Percentiles rank a stretch among this genome's conserved stretches.
phyloP scores from a whole-genome alignment of 306 rosid species.

The Dicorynia guianensis region DNA sequence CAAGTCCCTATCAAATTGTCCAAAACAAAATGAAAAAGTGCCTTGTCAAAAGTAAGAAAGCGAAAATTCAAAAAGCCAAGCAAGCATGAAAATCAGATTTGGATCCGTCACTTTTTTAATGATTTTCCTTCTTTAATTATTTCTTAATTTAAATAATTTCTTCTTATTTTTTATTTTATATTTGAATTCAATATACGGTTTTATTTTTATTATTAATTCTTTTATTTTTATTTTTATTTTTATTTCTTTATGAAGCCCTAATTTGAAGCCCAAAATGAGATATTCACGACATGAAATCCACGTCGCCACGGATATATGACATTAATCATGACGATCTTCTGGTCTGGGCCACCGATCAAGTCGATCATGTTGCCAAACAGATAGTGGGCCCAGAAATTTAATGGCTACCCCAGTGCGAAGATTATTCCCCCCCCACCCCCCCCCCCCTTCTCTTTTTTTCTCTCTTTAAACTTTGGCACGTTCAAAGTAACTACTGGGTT shows the following conservation, averaged over 20 bases:
- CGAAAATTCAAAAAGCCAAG: constrained; percentile 44
- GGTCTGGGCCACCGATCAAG: constrained; percentile 55
- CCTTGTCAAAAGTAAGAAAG: constrained; percentile 48
- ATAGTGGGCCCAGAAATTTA: constrained; percentile 63
- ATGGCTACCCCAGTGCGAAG: constrained; percentile 43
- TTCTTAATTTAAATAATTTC: too few species aligned
- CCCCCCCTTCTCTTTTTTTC: background rate
- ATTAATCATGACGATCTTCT: constrained; percentile 56
- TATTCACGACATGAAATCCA: too few species aligned
- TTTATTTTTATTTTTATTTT: too few species aligned
- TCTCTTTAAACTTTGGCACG: background rate
- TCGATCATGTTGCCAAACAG: constrained; percentile 63
- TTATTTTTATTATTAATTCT: too few species aligned
- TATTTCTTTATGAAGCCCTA: too few species aligned
- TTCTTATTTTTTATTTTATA: too few species aligned
- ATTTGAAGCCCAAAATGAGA: too few species aligned
- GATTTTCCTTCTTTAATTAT: too few species aligned
- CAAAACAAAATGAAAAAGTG: constrained; percentile 41
- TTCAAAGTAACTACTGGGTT: background rate
- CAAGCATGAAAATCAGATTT: too few species aligned
- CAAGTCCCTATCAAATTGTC: constrained; percentile 52
- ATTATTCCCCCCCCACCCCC: constrained; percentile 5
- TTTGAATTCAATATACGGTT: too few species aligned
- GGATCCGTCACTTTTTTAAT: too few species aligned
- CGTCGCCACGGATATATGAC: constrained; percentile 37